phyloP scores from a whole-genome alignment of 495 filamentous ascomycete species.

The Cairneyella variabilis region DNA sequence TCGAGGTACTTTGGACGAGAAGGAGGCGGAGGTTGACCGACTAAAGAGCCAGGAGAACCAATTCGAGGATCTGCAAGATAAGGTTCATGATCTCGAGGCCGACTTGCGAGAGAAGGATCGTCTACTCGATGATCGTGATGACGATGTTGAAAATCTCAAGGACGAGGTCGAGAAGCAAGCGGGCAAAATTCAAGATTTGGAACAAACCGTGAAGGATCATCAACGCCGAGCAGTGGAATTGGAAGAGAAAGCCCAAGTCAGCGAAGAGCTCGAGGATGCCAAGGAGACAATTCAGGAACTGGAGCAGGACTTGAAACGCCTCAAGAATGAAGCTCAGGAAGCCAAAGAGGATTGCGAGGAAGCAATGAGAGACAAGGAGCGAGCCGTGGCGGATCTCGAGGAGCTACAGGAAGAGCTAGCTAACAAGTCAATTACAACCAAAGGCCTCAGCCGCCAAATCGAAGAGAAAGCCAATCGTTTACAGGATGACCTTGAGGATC shows the following conservation, averaged over 20 bases:
- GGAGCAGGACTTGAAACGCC: conserved; percentile 37
- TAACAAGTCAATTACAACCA: conserved; percentile 73
- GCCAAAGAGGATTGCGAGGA: conserved; percentile 57
- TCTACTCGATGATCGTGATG: conserved; percentile 58
- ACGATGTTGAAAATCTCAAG: conserved; percentile 58
- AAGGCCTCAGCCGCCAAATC: conserved; percentile 69
- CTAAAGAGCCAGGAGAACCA: conserved; percentile 49
- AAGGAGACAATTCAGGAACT: conserved; percentile 46
- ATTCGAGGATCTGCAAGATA: conserved; percentile 59
- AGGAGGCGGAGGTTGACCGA: conserved; percentile 42
- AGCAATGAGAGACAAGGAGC: conserved; percentile 58
- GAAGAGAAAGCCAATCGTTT: conserved; percentile 66
- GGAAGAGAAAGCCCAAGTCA: conserved; percentile 53
- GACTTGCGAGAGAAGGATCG: conserved; percentile 64
- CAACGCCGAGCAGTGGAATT: conserved; percentile 57
- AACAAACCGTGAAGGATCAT: conserved; percentile 48
- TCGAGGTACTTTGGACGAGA: conserved; percentile 44
- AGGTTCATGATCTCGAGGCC: conserved; percentile 64
- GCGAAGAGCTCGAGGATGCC: conserved; percentile 51
- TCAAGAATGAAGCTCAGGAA: conserved; percentile 49
- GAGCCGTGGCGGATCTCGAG: conserved; percentile 53
- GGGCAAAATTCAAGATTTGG: conserved; percentile 46
- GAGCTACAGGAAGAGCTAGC: conserved; percentile 74
- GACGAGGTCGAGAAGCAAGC: conserved; percentile 51
- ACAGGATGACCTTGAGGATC: conserved; percentile 56